A percentile compares a stretch with the other conserved stretches of the same genome.
phyloP scores from a whole-genome alignment of 169 alveolate species.

The Eimeria acervulina region DNA sequence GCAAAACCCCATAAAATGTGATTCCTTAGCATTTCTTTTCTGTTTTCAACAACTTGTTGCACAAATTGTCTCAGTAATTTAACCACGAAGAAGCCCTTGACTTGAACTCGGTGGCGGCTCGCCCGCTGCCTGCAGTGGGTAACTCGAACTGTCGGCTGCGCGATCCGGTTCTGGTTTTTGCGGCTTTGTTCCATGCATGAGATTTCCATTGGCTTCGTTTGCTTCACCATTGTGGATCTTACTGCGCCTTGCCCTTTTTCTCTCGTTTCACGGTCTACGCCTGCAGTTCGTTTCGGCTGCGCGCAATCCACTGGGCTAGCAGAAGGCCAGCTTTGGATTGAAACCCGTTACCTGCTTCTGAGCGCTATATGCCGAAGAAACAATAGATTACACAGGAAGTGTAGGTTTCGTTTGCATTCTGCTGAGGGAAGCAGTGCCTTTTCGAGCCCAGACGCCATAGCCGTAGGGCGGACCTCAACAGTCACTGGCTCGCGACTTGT shows the following conservation, averaged over 20 bases:
- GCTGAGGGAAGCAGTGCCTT: not conserved
- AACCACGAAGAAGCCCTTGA: not conserved
- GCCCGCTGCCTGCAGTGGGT: conserved; percentile 26
- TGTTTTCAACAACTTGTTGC: not conserved
- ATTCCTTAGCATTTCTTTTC: not conserved
- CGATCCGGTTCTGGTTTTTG: not conserved
- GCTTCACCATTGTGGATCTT: not conserved
- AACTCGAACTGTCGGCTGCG: conserved; percentile 50
- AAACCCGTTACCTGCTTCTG: conserved; percentile 9
- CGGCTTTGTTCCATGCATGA: not conserved
- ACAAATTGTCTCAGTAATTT: not conserved
- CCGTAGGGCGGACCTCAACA: conserved; percentile 43
- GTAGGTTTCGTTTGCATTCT: not conserved
- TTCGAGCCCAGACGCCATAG: conserved; percentile 31
- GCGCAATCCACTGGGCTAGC: conserved; percentile 65
- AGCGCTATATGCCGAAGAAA: not conserved
- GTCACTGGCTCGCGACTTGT: conserved; percentile 30
- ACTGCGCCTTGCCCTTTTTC: not conserved
- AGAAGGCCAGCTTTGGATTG: conserved; percentile 28
- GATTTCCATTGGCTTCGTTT: not conserved
- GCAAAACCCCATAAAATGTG: not conserved
- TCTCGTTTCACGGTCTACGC: not conserved
- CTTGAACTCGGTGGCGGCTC: conserved; percentile 17
- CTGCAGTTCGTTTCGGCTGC: not conserved
- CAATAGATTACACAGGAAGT: not conserved